phyloP scores from a whole-genome alignment of 148 eudicot species.

The Spergularia bocconei region DNA sequence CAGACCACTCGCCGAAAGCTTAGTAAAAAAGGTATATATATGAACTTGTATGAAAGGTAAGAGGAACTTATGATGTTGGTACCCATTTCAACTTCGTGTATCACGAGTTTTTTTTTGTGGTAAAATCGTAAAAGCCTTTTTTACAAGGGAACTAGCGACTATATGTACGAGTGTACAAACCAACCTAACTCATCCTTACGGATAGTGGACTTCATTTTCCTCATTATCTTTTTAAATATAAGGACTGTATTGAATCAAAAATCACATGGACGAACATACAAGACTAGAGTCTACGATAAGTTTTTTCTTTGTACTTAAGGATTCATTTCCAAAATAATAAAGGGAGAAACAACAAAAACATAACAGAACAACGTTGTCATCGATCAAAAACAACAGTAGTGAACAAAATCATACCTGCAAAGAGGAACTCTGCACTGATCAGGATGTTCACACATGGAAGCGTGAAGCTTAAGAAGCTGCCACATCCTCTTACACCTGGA shows the following conservation, averaged over 20 bases:
- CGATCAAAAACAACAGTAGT: background rate
- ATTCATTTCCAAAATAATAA: background rate
- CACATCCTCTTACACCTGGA: slow-evolving; percentile 76
- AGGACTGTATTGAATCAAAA: background rate
- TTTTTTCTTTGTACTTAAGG: too few relatives aligned
- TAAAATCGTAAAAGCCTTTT: too few relatives aligned
- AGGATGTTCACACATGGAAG: slow-evolving; percentile 71
- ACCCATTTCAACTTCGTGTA: background rate
- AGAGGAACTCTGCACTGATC: slow-evolving; percentile 78
- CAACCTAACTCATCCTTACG: too few relatives aligned
- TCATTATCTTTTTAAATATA: background rate
- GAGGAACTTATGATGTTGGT: background rate
- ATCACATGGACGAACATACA: background rate
- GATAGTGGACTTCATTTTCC: background rate
- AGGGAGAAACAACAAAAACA: background rate
- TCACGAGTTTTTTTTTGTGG: too few relatives aligned
- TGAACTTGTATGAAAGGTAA: slow-evolving; percentile 2
- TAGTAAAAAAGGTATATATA: background rate
- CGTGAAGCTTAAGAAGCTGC: slow-evolving; percentile 81
- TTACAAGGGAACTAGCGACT: too few relatives aligned
- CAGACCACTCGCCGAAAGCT: slow-evolving; percentile 26
- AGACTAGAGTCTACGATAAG: too few relatives aligned
- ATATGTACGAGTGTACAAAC: too few relatives aligned
- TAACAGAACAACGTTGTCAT: background rate
- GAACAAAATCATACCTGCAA: slow-evolving; percentile 55